Evolutionary conservation across 2,329 filamentous ascomycete species (phyloP).

Genomic region (Stenocarpella maydis): DNA sequence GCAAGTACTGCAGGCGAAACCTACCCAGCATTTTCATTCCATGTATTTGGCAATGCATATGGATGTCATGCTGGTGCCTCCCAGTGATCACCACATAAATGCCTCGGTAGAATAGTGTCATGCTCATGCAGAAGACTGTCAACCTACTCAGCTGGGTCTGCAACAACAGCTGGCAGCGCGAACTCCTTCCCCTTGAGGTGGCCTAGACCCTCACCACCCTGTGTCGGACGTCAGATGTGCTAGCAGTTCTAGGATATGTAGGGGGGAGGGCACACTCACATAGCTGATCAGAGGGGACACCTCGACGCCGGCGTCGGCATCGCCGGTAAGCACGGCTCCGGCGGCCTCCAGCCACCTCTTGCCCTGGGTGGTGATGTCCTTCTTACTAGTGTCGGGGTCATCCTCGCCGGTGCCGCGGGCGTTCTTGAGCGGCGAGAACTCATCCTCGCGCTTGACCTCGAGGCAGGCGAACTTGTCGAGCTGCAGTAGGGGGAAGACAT

Average conservation of each 20-base stretch:
- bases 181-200: constrained; percentile 61
- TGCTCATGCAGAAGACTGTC: not conserved
- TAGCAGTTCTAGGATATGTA: not conserved
- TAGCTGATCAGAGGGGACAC: constrained; percentile 95
- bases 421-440: constrained; percentile 98
- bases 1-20: not conserved
- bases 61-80: too few species aligned
- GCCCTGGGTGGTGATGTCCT: constrained; percentile 89
- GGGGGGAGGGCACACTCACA: constrained; percentile 64
- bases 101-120: not conserved
- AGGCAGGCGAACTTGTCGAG: constrained; percentile 93
- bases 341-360: constrained; percentile 84
- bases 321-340: constrained; percentile 77
- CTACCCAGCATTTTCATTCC: not conserved
- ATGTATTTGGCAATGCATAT: not conserved
- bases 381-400: constrained; percentile 90
- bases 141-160: constrained; percentile 44
- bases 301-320: constrained; percentile 77
- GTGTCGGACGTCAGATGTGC: constrained; percentile 36
- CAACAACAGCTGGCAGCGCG: constrained; percentile 60
- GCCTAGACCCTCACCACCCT: constrained; percentile 71
- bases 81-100: too few species aligned
- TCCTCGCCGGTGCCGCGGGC: constrained; percentile 85
- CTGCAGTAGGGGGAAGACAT: constrained; percentile 90
- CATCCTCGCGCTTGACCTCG: constrained; percentile 95